A percentile compares a stretch with the other conserved stretches of the same genome.
phyloP scores from a whole-genome alignment of 192 early-diverging fungal species.

The Podochytrium sp. region DNA sequence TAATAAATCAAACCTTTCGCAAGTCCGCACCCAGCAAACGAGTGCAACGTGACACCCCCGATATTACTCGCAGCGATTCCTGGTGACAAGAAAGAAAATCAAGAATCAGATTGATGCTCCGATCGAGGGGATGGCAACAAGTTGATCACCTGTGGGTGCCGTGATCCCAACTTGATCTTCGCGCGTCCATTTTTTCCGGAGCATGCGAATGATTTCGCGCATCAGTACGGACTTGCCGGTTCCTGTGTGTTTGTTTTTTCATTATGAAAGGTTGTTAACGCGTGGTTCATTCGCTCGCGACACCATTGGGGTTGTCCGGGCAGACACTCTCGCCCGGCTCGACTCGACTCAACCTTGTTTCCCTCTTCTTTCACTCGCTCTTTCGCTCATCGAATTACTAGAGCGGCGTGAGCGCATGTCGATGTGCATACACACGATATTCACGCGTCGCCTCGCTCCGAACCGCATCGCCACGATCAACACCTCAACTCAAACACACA shows the following conservation, averaged over 20 bases:
- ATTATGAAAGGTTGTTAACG: neutral
- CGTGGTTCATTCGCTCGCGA: too few species aligned
- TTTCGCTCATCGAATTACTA: too few species aligned
- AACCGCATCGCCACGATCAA: too few species aligned
- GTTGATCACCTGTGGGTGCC: conserved; percentile 26
- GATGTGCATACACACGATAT: too few species aligned
- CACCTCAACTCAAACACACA: too few species aligned
- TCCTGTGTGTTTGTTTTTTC: conserved; percentile 21
- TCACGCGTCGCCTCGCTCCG: too few species aligned
- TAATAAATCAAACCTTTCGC: conserved; percentile 28
- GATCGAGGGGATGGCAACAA: neutral
- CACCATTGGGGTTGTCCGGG: too few species aligned
- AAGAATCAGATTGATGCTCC: neutral
- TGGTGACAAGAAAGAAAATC: conserved; percentile 37
- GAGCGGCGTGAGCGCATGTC: too few species aligned
- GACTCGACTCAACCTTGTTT: too few species aligned
- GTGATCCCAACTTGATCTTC: conserved; percentile 54
- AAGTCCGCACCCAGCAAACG: conserved; percentile 55
- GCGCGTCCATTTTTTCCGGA: conserved; percentile 4
- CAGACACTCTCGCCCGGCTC: too few species aligned
- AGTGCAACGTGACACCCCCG: conserved; percentile 60
- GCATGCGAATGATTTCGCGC: conserved; percentile 46
- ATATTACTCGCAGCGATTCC: conserved; percentile 68
- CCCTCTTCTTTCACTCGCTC: too few species aligned
- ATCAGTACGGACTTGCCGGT: conserved; percentile 48